Evolutionary conservation across 176 grass and related monocot genomes (phyloP).

Genomic region (Alloteropsis semialata): DNA sequence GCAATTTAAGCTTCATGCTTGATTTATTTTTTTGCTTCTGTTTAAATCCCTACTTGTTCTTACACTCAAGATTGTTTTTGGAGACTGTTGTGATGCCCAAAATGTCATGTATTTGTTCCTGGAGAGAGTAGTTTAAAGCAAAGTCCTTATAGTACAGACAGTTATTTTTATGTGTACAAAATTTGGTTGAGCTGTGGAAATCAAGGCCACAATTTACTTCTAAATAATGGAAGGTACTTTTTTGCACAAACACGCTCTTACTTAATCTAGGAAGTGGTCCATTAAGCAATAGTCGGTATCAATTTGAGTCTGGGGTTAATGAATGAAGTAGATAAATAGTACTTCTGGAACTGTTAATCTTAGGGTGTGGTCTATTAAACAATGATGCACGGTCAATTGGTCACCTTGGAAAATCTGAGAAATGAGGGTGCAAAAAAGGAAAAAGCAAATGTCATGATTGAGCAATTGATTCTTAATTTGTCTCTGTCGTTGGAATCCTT

Average conservation of each 20-base stretch:
- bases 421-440: neutral
- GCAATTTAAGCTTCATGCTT: neutral
- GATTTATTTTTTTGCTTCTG: neutral
- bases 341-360: neutral
- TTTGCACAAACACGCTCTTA: too few species aligned
- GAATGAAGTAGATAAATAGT: neutral
- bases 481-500: neutral
- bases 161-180: neutral
- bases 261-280: neutral
- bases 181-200: neutral
- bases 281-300: too few species aligned
- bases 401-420: too few species aligned
- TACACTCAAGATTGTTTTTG: neutral
- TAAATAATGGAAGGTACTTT: neutral
- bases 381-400: too few species aligned
- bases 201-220: neutral
- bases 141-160: neutral
- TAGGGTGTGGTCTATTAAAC: neutral
- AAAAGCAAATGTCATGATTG: neutral
- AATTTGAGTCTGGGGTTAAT: neutral
- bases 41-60: neutral
- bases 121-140: neutral
- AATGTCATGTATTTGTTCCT: too few species aligned
- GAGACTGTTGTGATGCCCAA: too few species aligned
- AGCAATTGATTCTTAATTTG: neutral